phyloP scores from a whole-genome alignment of 805 yeast species.

The Yamadazyma paraphyllophila region DNA sequence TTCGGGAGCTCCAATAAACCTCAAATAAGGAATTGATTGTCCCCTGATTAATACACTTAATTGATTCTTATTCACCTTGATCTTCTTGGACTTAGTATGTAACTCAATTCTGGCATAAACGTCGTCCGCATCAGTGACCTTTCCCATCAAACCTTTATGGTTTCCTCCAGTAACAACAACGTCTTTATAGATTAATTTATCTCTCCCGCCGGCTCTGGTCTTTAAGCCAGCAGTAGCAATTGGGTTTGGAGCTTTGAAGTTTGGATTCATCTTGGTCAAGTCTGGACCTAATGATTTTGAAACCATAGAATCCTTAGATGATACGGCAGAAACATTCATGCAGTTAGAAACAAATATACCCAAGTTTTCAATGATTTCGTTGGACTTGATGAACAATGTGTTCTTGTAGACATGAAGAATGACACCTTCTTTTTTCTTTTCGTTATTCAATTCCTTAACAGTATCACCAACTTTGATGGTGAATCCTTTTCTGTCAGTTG shows the following conservation, averaged over 20 bases:
- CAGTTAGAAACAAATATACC: slow-evolving; percentile 87
- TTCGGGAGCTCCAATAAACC: slow-evolving; percentile 58
- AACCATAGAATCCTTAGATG: slow-evolving; percentile 74
- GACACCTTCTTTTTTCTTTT: slow-evolving; percentile 78
- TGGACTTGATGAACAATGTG: slow-evolving; percentile 74
- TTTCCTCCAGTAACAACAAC: slow-evolving; percentile 89
- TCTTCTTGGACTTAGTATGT: slow-evolving; percentile 86
- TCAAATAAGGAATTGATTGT: slow-evolving; percentile 71
- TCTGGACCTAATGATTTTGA: slow-evolving; percentile 60
- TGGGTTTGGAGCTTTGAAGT: slow-evolving; percentile 58
- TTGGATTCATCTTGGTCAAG: slow-evolving; percentile 85
- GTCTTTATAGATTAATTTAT: slow-evolving; percentile 74
- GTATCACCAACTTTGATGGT: slow-evolving; percentile 89
- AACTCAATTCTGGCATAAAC: slow-evolving; percentile 88
- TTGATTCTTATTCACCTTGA: slow-evolving; percentile 77
- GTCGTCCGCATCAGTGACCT: slow-evolving; percentile 90
- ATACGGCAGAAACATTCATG: slow-evolving; percentile 73
- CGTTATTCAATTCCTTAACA: slow-evolving; percentile 71
- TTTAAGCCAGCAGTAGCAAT: slow-evolving; percentile 38
- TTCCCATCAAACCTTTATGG: slow-evolving; percentile 92
- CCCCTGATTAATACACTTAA: slow-evolving; percentile 72
- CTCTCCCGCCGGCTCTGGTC: slow-evolving; percentile 68
- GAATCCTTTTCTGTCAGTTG: slow-evolving; percentile 82
- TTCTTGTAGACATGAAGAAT: slow-evolving; percentile 85
- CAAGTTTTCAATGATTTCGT: slow-evolving; percentile 75